Conservation (phyloP, 306 rosid species). For the Astragalus membranaceus region DNA sequence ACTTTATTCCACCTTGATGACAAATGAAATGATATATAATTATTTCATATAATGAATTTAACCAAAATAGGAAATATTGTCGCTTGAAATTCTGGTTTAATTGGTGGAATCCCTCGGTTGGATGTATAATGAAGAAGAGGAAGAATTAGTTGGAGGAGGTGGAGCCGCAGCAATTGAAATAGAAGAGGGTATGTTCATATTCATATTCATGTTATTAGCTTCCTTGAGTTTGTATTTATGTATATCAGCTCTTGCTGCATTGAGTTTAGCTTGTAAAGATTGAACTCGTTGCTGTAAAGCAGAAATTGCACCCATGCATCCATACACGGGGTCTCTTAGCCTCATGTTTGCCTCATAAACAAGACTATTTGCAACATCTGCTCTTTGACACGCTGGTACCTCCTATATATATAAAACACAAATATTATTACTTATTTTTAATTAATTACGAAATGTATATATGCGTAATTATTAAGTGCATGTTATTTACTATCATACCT, state of each 20-base stretch:
- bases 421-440: neutral
- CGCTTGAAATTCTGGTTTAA: slow-evolving; percentile 33
- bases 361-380: slow-evolving; percentile 83
- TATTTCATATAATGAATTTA: neutral
- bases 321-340: slow-evolving; percentile 89
- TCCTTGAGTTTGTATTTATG: slow-evolving; percentile 69
- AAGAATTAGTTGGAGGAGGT: too few species aligned
- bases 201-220: slow-evolving; percentile 1
- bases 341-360: slow-evolving; percentile 90
- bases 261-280: slow-evolving; percentile 68
- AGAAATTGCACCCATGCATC: slow-evolving; percentile 96
- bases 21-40: slow-evolving; percentile 14
- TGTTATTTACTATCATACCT: slow-evolving; percentile 29
- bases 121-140: too few species aligned
- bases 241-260: slow-evolving; percentile 66
- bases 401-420: slow-evolving; percentile 36
- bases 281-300: slow-evolving; percentile 85
- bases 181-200: slow-evolving; percentile 24
- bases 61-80: slow-evolving; percentile 36
- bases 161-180: too few species aligned
- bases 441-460: neutral
- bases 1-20: slow-evolving; percentile 17
- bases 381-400: slow-evolving; percentile 74
- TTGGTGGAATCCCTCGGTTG: slow-evolving; percentile 30
- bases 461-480: too few species aligned